phyloP scores from a whole-genome alignment of 2,329 filamentous ascomycete species.

The Basipetospora chlamydospora region DNA sequence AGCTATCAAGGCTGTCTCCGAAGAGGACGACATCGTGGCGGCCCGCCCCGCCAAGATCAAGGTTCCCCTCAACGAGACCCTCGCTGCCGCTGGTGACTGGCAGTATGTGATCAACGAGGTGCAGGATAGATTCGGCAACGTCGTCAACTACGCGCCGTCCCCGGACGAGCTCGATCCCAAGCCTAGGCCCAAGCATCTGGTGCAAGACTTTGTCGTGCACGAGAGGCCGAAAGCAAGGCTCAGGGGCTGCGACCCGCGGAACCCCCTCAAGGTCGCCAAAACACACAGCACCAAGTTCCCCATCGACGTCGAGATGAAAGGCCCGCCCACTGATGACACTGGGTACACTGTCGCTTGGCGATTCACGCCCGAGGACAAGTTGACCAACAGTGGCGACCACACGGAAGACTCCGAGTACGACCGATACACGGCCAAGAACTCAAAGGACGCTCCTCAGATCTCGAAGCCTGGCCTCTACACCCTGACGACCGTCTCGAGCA shows the following conservation, averaged over 20 bases:
- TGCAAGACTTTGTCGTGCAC: constrained; percentile 71
- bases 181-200: constrained; percentile 45
- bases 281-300: constrained; percentile 56
- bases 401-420: constrained; percentile 42
- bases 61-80: constrained; percentile 81
- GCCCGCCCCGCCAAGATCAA: constrained; percentile 58
- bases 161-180: constrained; percentile 56
- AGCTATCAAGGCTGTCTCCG: constrained; percentile 43
- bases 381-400: constrained; percentile 57
- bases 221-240: constrained; percentile 67
- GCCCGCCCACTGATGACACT: constrained; percentile 35
- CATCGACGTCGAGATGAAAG: constrained; percentile 46
- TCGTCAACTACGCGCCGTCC: constrained; percentile 55
- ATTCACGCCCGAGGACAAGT: constrained; percentile 60
- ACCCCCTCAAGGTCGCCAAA: constrained; percentile 70
- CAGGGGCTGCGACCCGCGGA: constrained; percentile 61
- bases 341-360: constrained; percentile 65
- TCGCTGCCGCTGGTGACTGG: constrained; percentile 68
- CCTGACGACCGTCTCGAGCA: constrained; percentile 62
- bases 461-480: constrained; percentile 75
- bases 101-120: constrained; percentile 85
- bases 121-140: constrained; percentile 77
- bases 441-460: constrained; percentile 51
- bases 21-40: constrained; percentile 63
- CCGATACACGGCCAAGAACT: constrained; percentile 44